Evolutionary conservation across 257 asterid genomes (phyloP).

Genomic region (Penstemon davidsonii): DNA sequence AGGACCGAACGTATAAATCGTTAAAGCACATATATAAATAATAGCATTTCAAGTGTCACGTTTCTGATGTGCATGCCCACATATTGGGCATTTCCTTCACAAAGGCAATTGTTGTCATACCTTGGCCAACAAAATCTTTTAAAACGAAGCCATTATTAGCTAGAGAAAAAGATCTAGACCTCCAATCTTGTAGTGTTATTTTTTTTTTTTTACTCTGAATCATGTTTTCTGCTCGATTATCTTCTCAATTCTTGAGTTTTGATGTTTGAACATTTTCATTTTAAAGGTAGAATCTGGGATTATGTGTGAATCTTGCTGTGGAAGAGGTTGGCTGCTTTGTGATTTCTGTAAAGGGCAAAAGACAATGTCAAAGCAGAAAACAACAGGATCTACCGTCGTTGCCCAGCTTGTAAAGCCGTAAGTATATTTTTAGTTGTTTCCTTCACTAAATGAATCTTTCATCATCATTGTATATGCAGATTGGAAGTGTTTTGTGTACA

Average conservation of each 20-base stretch:
- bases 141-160: neutral
- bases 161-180: neutral
- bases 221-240: no score
- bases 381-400: conserved; percentile 62
- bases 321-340: conserved; percentile 72
- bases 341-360: conserved; percentile 78
- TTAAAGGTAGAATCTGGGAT: conserved; percentile 52
- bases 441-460: neutral
- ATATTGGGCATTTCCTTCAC: no score
- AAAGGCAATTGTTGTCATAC: no score
- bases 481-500: conserved; percentile 63
- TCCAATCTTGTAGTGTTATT: neutral
- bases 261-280: neutral
- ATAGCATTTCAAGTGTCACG: no score
- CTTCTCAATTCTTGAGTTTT: neutral
- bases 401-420: conserved; percentile 87
- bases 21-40: no score
- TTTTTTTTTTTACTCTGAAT: no score
- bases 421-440: conserved; percentile 27
- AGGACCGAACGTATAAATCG: no score
- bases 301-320: conserved; percentile 58
- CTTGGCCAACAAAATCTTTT: no score
- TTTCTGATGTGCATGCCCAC: no score
- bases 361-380: conserved; percentile 67
- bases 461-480: conserved; percentile 33